A percentile compares a stretch with the other conserved stretches of the same genome.
phyloP scores from a whole-genome alignment of 352 stramenopile genomes.

The Phytophthora cactorum region DNA sequence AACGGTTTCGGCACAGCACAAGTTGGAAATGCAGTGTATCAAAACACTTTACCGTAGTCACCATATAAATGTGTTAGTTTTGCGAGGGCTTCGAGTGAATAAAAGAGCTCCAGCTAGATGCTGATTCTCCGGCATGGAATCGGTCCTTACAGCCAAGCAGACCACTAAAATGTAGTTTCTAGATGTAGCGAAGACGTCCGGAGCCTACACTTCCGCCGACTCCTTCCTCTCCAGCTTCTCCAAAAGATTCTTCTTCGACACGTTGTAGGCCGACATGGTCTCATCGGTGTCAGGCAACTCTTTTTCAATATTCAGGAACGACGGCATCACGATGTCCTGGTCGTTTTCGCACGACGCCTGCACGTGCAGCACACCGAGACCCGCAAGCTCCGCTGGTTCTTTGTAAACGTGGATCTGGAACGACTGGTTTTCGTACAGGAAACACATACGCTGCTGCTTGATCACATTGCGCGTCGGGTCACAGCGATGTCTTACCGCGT shows the following conservation, averaged over 20 bases:
- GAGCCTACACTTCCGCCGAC: constrained; percentile 25
- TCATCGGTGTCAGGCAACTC: constrained; percentile 66
- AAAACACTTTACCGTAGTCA: not conserved
- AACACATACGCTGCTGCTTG: constrained; percentile 90
- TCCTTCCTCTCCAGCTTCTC: constrained; percentile 14
- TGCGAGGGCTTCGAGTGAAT: constrained; percentile 9
- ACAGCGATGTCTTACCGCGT: constrained; percentile 77
- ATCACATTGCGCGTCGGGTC: constrained; percentile 78
- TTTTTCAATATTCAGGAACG: constrained; percentile 76
- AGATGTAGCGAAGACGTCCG: constrained; percentile 22
- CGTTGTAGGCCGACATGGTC: constrained; percentile 82
- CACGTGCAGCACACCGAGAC: constrained; percentile 75
- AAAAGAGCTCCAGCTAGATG: constrained; percentile 14
- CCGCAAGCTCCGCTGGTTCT: constrained; percentile 64
- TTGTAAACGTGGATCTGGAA: constrained; percentile 91
- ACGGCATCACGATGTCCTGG: constrained; percentile 69
- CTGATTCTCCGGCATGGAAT: not conserved
- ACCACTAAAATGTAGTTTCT: constrained; percentile 26
- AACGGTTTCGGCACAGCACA: not conserved
- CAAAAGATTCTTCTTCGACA: constrained; percentile 61
- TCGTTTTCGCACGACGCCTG: constrained; percentile 72
- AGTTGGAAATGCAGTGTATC: too few species aligned
- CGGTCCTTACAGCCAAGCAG: not conserved
- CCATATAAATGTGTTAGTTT: constrained; percentile 10
- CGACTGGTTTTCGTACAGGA: constrained; percentile 87